Conservation (phyloP, 495 filamentous ascomycete species). For the Echria macrotheca region DNA sequence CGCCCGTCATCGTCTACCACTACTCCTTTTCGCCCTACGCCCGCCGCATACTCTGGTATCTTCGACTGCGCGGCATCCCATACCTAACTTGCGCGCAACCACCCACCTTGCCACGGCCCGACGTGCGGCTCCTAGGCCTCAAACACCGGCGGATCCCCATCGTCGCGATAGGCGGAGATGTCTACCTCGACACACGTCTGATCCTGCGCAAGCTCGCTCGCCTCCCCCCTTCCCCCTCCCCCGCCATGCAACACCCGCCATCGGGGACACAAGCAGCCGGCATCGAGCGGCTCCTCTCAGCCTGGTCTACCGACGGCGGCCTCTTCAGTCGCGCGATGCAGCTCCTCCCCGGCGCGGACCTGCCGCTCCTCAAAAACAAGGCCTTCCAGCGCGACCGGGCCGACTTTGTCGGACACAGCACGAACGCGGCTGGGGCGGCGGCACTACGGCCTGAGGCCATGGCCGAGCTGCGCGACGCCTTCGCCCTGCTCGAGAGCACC, state of each 20-base stretch:
- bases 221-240: constrained; percentile 9
- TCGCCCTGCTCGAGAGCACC: constrained; percentile 48
- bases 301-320: constrained; percentile 34
- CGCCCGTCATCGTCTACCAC: constrained; percentile 48
- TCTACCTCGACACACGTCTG: constrained; percentile 55
- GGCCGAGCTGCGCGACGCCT: constrained; percentile 32
- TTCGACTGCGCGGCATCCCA: constrained; percentile 50
- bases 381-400: constrained; percentile 50
- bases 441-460: constrained; percentile 42
- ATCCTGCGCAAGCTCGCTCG: constrained; percentile 52
- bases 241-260: too few relatives aligned
- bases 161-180: constrained; percentile 49
- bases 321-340: constrained; percentile 43
- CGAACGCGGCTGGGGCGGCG: constrained; percentile 18
- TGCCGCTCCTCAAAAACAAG: constrained; percentile 44
- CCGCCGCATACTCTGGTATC: constrained; percentile 53
- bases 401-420: constrained; percentile 26
- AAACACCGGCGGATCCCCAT: constrained; percentile 62
- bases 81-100: constrained; percentile 56
- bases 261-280: too few relatives aligned
- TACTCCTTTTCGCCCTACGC: constrained; percentile 57
- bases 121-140: constrained; percentile 50
- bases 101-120: constrained; percentile 51
- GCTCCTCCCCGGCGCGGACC: constrained; percentile 39
- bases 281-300: constrained; percentile 20